Evolutionary conservation across 257 asterid genomes (phyloP).

Genomic region (Solanum dulcamara): DNA sequence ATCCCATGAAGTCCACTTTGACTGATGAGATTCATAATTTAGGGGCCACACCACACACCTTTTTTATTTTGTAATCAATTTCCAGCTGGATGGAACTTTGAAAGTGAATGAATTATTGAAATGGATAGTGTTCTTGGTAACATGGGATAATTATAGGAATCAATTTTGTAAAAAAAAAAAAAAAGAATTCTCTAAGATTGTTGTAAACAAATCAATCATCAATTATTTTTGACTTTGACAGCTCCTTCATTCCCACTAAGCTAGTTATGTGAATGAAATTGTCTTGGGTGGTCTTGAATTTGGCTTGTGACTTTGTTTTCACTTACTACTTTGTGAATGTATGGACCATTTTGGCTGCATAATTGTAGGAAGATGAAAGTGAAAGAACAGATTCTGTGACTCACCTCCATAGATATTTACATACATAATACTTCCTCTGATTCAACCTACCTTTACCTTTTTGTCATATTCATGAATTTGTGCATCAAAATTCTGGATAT

Average conservation of each 20-base stretch:
- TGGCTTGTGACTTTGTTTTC: neutral
- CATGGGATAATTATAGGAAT: neutral
- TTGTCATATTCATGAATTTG: neutral
- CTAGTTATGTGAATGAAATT: neutral
- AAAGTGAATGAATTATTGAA: slow-evolving; percentile 48
- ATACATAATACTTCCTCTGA: neutral
- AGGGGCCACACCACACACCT: neutral
- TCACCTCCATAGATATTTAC: neutral
- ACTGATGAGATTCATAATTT: slow-evolving; percentile 5
- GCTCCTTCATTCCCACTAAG: neutral
- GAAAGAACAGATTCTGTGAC: neutral
- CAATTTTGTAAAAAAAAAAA: neutral
- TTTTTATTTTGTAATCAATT: slow-evolving; percentile 4
- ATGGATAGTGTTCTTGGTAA: slow-evolving; percentile 20
- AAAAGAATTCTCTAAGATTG: neutral
- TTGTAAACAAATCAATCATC: neutral
- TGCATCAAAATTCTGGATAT: neutral
- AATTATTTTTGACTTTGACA: neutral
- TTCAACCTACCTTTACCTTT: neutral
- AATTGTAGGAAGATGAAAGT: neutral
- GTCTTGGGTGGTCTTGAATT: neutral
- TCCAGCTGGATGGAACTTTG: slow-evolving; percentile 40
- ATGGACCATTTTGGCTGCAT: neutral
- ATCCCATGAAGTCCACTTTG: slow-evolving; percentile 2
- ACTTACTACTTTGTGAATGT: neutral